Evolutionary conservation across 2,329 filamentous ascomycete genomes (phyloP).

Genomic region (Leptographium wingfieldii): DNA sequence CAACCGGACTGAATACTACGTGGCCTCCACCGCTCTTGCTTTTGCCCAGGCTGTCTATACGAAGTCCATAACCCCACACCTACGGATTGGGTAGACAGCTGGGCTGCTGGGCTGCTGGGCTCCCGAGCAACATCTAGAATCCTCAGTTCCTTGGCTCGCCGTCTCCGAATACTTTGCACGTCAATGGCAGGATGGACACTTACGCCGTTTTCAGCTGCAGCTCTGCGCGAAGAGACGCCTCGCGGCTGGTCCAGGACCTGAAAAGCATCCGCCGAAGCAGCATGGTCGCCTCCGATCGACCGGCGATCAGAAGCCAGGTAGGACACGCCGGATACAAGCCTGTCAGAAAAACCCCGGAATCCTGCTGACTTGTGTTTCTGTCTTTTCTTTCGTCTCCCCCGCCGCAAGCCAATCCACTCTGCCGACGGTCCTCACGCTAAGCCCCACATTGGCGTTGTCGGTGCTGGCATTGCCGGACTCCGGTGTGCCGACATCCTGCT

Average conservation of each 20-base stretch:
- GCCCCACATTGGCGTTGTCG: slow-evolving; percentile 53
- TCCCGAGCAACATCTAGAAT: not conserved
- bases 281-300: not conserved
- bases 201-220: slow-evolving; percentile 37
- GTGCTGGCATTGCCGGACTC: slow-evolving; percentile 58
- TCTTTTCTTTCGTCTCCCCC: not conserved
- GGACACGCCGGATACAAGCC: slow-evolving; percentile 7
- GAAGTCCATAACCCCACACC: not conserved
- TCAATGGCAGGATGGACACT: slow-evolving; percentile 31
- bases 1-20: too few species aligned
- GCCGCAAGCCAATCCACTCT: not conserved
- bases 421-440: slow-evolving; percentile 4
- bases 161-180: not conserved
- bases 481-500: slow-evolving; percentile 57
- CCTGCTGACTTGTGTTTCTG: not conserved
- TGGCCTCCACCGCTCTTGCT: not conserved
- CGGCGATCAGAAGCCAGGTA: not conserved
- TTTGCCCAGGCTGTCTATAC: not conserved
- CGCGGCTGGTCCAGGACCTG: slow-evolving; percentile 38
- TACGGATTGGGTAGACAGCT: not conserved
- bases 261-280: slow-evolving; percentile 23
- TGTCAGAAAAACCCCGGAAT: too few species aligned
- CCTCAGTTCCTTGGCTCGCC: not conserved
- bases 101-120: not conserved
- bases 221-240: slow-evolving; percentile 27